Evolutionary conservation across 2,329 filamentous ascomycete genomes (phyloP).

Genomic region (Teratosphaeria nubilosa): DNA sequence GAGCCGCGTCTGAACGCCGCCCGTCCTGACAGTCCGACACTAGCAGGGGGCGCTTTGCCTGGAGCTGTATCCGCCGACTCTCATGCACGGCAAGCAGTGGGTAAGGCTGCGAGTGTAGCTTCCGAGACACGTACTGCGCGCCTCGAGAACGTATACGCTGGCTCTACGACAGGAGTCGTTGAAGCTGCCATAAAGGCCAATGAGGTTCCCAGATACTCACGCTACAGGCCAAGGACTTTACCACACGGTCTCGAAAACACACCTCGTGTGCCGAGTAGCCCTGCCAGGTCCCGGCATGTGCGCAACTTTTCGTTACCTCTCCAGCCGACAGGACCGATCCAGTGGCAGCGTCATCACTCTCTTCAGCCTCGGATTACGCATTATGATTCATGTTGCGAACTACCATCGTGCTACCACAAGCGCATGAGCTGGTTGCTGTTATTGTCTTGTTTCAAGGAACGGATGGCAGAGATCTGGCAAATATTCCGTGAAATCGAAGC

Average conservation of each 20-base stretch:
- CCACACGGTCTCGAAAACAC: not conserved
- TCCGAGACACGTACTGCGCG: not conserved
- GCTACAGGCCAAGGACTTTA: not conserved
- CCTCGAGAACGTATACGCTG: not conserved
- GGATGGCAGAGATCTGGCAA: not conserved
- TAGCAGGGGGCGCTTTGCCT: not conserved
- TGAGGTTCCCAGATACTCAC: not conserved
- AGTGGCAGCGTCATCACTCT: not conserved
- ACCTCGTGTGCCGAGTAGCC: not conserved
- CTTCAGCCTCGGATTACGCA: not conserved
- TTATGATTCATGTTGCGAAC: not conserved
- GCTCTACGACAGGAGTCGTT: not conserved
- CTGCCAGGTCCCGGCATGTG: not conserved
- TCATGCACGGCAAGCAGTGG: not conserved
- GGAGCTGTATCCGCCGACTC: not conserved
- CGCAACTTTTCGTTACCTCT: not conserved
- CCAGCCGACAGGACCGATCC: not conserved
- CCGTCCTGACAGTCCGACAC: not conserved
- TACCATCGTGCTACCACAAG: not conserved
- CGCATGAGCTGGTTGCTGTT: not conserved
- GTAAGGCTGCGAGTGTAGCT: not conserved
- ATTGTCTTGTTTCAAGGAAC: not conserved
- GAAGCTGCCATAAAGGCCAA: not conserved
- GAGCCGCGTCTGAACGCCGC: not conserved
- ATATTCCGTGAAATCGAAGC: not conserved